Evolutionary conservation across 345 rosid genomes (phyloP), one percentile per base, ranked within the genome.

Genomic region (Trapa bicornis): DNA sequence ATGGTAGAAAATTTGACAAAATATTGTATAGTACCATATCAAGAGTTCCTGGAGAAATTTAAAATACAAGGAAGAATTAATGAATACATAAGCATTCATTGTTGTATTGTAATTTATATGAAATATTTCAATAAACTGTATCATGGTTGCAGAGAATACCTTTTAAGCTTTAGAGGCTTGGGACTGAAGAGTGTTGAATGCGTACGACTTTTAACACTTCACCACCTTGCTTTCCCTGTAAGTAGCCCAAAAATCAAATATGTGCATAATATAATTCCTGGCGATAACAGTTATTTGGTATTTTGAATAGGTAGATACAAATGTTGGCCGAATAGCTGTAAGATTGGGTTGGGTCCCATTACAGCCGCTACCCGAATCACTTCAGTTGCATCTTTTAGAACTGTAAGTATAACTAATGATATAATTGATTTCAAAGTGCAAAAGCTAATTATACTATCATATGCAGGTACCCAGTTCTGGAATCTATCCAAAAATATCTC

Each of bases 321-420:
- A 95, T 82, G 99, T 95, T 72, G 99, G 99, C 16, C 88, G 97
- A 9, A 95, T 95, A 73, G 97, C 97, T 11, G 99, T 95, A 68
- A 81, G 99, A 72, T 80, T 95, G 38, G 99, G 99, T 75, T 95
- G 99, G 99, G 99, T 95, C 62, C 99, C 99, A 2, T 86, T 95
- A 56, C 93, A 89, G 70, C 97, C 99, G 15, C 82, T 95, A 58
- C 99, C 99, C 0, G 99, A 91, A 83, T 91, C 96, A 11, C 94
- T 95, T 67, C 99, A 95, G 76, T 69, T 95, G 74, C 99, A 95
- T 84, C 96, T 91, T 48, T 78, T 95, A 29, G 97, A 95, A 80
- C 78, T 91, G 99, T 95, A 75, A 83, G 97, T 67, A 63, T 68
- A 53, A 10, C 53, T 63, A 60, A 68, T 41, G 67, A 65, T 66